Conservation (phyloP, 2,329 filamentous ascomycete species). For the Colletotrichum ledebouriae region DNA sequence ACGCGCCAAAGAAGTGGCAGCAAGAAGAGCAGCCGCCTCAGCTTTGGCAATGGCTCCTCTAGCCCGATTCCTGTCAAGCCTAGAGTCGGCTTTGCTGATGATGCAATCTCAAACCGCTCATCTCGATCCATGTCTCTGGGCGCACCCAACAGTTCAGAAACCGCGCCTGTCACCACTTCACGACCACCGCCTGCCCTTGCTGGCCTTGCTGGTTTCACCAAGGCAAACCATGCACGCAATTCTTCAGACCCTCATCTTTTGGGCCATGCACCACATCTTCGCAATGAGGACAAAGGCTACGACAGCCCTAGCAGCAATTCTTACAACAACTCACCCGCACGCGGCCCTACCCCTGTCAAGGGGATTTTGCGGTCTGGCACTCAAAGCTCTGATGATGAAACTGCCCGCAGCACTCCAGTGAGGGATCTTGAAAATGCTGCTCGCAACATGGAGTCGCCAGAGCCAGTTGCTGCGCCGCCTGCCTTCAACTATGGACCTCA, state of each 20-base stretch:
- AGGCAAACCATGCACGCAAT: slow-evolving; percentile 59
- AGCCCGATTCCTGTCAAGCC: slow-evolving; percentile 51
- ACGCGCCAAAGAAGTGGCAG: slow-evolving; percentile 66
- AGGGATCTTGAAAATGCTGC: slow-evolving; percentile 66
- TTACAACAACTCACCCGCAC: slow-evolving; percentile 51
- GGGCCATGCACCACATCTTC: slow-evolving; percentile 44
- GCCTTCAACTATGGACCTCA: slow-evolving; percentile 82
- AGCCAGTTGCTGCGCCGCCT: slow-evolving; percentile 83
- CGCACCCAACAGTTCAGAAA: slow-evolving; percentile 61
- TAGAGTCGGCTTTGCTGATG: slow-evolving; percentile 71
- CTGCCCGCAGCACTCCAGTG: slow-evolving; percentile 57
- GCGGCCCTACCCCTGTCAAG: slow-evolving; percentile 53
- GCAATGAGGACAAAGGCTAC: slow-evolving; percentile 45
- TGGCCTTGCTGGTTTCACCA: slow-evolving; percentile 45
- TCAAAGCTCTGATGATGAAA: slow-evolving; percentile 67
- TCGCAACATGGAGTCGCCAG: slow-evolving; percentile 72
- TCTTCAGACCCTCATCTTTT: slow-evolving; percentile 60
- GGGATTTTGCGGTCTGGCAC: slow-evolving; percentile 49
- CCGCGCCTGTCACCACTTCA: slow-evolving; percentile 60
- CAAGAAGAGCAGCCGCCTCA: slow-evolving; percentile 69
- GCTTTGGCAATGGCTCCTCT: slow-evolving; percentile 59
- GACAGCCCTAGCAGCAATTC: slow-evolving; percentile 49
- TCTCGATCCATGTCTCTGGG: slow-evolving; percentile 66
- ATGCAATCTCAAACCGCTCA: slow-evolving; percentile 62
- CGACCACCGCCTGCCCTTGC: slow-evolving; percentile 53